A percentile compares a stretch with the other conserved stretches of the same genome.
These are phyloP conservation scores for Diospyros kaki DNA, from an alignment of 148 eudicot genomes.

Conservation along the genomic window DNA sequence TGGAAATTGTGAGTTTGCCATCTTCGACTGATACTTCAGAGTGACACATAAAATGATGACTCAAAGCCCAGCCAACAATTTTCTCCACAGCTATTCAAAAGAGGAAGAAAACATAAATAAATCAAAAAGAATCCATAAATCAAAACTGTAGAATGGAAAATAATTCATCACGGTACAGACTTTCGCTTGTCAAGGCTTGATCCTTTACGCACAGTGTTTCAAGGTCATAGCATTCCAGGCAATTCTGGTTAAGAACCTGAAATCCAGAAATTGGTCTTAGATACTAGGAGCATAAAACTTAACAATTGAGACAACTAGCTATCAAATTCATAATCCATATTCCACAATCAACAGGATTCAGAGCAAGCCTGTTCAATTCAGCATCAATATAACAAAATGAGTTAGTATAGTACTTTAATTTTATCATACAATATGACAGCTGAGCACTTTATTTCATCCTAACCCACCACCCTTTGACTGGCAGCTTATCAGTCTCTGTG, in stretches of 20 bases:
- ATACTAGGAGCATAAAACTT: neutral
- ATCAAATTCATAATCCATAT: neutral
- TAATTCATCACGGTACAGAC: conserved; percentile 33
- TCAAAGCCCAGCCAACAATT: conserved; percentile 84
- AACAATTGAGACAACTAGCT: neutral
- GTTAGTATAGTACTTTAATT: too few relatives aligned
- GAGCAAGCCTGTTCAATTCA: neutral
- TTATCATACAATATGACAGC: too few relatives aligned
- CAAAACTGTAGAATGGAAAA: neutral
- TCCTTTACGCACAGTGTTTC: conserved; percentile 69
- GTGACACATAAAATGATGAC: conserved; percentile 75
- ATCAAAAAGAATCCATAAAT: neutral
- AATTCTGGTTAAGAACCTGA: conserved; percentile 60
- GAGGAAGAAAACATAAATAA: conserved; percentile 6
- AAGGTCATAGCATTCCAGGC: conserved; percentile 70
- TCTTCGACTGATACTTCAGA: conserved; percentile 46
- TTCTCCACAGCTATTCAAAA: conserved; percentile 65
- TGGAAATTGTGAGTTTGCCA: conserved; percentile 53
- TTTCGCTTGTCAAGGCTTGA: conserved; percentile 79
- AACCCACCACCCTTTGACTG: too few relatives aligned
- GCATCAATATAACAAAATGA: too few relatives aligned
- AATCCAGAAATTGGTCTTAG: conserved; percentile 17
- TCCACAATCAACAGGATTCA: neutral
- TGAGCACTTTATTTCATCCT: too few relatives aligned
- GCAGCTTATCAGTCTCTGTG: too few relatives aligned